Conservation (phyloP, 176 grass and related monocot species). For the Aegilops speltoides region DNA sequence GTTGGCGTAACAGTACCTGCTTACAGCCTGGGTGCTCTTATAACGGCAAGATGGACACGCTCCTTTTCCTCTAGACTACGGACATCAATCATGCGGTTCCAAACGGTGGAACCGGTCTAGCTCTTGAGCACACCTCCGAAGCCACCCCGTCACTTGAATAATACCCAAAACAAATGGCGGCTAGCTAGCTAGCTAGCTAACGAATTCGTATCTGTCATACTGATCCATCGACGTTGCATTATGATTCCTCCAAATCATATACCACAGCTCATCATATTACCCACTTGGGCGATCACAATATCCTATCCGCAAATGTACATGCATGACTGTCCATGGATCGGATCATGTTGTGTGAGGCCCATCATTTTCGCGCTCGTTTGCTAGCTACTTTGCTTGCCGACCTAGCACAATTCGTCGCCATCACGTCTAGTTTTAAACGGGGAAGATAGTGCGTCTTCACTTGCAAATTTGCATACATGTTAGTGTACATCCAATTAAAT, state of each 20-base stretch:
- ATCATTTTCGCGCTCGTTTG: constrained; percentile 23
- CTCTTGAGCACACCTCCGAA: background rate
- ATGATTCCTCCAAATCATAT: constrained; percentile 26
- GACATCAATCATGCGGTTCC: background rate
- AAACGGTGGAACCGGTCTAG: background rate
- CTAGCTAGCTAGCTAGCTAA: background rate
- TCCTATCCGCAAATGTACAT: background rate
- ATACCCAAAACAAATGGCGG: constrained; percentile 17
- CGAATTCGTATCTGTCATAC: constrained; percentile 12
- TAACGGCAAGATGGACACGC: too few relatives aligned
- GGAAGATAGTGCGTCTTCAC: background rate
- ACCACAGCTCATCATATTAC: background rate
- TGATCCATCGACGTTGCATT: constrained; percentile 8
- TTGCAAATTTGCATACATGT: background rate
- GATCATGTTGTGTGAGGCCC: background rate
- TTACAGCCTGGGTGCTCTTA: too few relatives aligned
- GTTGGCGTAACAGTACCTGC: too few relatives aligned
- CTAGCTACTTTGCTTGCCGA: constrained; percentile 44
- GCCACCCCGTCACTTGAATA: background rate
- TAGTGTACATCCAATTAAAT: background rate
- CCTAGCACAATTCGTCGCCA: constrained; percentile 18
- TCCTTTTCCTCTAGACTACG: background rate
- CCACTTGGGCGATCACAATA: background rate
- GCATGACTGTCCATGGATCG: background rate
- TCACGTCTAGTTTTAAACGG: background rate